phyloP scores from a whole-genome alignment of 2,329 filamentous ascomycete species.

The Alternaria atra region DNA sequence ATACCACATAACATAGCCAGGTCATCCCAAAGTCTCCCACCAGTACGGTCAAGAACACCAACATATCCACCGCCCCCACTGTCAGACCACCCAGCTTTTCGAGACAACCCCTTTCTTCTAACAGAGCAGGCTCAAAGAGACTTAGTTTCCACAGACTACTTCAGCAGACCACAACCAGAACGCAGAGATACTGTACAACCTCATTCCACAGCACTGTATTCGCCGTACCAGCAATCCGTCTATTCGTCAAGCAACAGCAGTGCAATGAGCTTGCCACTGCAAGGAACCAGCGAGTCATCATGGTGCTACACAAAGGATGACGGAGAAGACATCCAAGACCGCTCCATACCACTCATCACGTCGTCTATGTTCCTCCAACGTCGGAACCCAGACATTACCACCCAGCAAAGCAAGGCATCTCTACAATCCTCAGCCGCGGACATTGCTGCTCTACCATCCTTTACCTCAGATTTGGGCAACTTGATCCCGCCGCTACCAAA shows the following conservation, averaged over 20 bases:
- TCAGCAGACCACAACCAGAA: conserved; percentile 6
- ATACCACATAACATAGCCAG: background rate
- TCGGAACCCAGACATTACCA: background rate
- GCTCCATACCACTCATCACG: background rate
- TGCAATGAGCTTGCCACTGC: conserved; percentile 30
- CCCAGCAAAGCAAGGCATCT: background rate
- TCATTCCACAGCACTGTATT: background rate
- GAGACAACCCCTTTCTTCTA: background rate
- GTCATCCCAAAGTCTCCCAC: conserved; percentile 19
- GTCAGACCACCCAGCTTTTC: conserved; percentile 11
- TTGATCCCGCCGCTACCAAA: conserved; percentile 10
- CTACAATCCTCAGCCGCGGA: background rate
- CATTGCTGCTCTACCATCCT: background rate
- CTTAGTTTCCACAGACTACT: conserved; percentile 15
- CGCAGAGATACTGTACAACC: background rate
- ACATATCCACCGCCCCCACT: conserved; percentile 7
- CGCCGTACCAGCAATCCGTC: background rate
- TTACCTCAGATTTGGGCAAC: background rate
- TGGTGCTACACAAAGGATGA: conserved; percentile 28
- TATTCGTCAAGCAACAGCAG: conserved; percentile 24
- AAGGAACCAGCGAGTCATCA: conserved; percentile 24
- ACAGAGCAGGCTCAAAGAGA: background rate
- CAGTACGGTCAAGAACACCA: conserved; percentile 24
- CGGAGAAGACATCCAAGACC: conserved; percentile 1
- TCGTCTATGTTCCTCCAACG: background rate